A percentile compares a stretch with the other conserved stretches of the same genome.
phyloP scores from a whole-genome alignment of 2,329 filamentous ascomycete species.

The Karstenula rhodostoma region DNA sequence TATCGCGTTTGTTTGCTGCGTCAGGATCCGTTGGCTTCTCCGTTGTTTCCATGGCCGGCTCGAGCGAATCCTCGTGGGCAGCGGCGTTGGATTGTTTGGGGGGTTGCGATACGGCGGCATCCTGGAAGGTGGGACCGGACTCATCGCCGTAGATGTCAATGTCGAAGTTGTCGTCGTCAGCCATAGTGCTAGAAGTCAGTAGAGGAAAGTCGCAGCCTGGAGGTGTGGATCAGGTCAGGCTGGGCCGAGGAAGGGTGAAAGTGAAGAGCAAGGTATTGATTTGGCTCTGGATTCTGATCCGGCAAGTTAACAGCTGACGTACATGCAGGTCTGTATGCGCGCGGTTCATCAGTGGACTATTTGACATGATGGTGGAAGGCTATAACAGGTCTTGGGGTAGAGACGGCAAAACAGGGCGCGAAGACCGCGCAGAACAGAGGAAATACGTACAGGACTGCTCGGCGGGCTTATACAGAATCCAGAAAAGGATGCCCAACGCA shows the following conservation, averaged over 20 bases:
- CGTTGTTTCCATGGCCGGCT: slow-evolving; percentile 18
- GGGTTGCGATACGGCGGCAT: slow-evolving; percentile 33
- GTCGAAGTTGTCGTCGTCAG: slow-evolving; percentile 74
- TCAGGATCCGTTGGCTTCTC: slow-evolving; percentile 22
- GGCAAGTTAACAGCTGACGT: slow-evolving; percentile 46
- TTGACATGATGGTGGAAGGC: slow-evolving; percentile 25
- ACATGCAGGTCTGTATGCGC: slow-evolving; percentile 48
- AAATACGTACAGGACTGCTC: slow-evolving; percentile 52
- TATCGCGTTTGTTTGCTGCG: slow-evolving; percentile 31
- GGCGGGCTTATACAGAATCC: slow-evolving; percentile 40
- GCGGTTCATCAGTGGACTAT: slow-evolving; percentile 47
- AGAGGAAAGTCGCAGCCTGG: slow-evolving; percentile 28
- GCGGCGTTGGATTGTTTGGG: slow-evolving; percentile 44
- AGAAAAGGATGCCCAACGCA: slow-evolving; percentile 44
- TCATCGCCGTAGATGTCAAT: slow-evolving; percentile 75
- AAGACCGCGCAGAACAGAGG: slow-evolving; percentile 41
- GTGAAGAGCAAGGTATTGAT: slow-evolving; percentile 39
- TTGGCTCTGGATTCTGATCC: slow-evolving; percentile 51
- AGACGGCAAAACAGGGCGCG: slow-evolving; percentile 19
- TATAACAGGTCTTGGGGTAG: slow-evolving; percentile 25
- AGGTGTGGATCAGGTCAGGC: slow-evolving; percentile 24
- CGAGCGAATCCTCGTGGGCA: slow-evolving; percentile 27
- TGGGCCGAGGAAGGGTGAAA: slow-evolving; percentile 22
- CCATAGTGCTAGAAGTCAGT: slow-evolving; percentile 46
- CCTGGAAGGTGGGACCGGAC: slow-evolving; percentile 42